A percentile compares a stretch with the other conserved stretches of the same genome.
These are phyloP conservation scores for Biscogniauxia mediterranea DNA, from an alignment of 2,329 filamentous ascomycete species.

Conservation along the genomic window DNA sequence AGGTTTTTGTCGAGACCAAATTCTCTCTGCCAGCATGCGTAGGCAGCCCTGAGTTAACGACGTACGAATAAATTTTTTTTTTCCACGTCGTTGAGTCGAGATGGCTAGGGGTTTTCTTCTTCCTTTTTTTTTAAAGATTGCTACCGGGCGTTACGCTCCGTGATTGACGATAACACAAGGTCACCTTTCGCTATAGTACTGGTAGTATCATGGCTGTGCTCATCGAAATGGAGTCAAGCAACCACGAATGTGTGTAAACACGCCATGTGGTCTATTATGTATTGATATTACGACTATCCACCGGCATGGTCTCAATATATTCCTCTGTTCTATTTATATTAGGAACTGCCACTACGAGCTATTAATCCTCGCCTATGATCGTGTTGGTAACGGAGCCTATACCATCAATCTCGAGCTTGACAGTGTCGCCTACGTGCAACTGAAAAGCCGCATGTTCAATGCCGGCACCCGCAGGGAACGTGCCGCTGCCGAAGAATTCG, in stretches of 20 bases:
- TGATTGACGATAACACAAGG: no score
- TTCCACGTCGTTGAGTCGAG: neutral
- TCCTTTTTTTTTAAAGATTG: no score
- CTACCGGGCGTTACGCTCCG: no score
- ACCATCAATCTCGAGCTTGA: slow-evolving; percentile 27
- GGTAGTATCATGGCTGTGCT: no score
- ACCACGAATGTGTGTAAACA: no score
- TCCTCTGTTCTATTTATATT: no score
- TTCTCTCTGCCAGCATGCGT: slow-evolving; percentile 48
- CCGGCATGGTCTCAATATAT: no score
- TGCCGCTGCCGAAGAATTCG: slow-evolving; percentile 29
- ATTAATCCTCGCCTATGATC: slow-evolving; percentile 19
- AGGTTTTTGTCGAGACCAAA: slow-evolving; percentile 67
- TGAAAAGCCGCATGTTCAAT: slow-evolving; percentile 25
- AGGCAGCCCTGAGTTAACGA: slow-evolving; percentile 45
- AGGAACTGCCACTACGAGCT: neutral
- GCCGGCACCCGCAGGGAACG: slow-evolving; percentile 25
- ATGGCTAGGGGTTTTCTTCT: neutral
- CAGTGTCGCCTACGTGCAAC: slow-evolving; percentile 22
- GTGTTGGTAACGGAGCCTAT: slow-evolving; percentile 28
- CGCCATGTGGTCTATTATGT: no score
- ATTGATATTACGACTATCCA: no score
- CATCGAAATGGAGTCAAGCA: no score
- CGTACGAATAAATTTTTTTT: slow-evolving; percentile 28
- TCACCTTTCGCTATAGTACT: no score